A percentile compares a stretch with the other conserved stretches of the same genome.
These are phyloP conservation scores for Phytophthora pluvialis DNA, from an alignment of 352 stramenopile species.

Conservation along the genomic window DNA sequence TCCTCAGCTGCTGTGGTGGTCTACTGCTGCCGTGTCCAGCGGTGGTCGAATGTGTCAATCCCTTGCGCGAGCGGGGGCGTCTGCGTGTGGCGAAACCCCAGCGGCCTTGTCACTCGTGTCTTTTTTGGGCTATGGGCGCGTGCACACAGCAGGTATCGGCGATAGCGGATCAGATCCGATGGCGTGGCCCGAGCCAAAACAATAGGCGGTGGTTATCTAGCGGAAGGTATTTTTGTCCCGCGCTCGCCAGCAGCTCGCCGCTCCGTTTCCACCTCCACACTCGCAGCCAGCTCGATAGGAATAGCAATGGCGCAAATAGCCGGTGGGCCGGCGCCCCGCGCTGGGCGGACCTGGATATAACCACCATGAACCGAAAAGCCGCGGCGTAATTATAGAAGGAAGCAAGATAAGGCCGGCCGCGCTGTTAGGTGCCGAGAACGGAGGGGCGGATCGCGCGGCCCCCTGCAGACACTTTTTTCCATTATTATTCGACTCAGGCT, in stretches of 20 bases:
- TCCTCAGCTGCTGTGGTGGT: constrained; percentile 1
- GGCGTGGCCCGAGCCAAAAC: background rate
- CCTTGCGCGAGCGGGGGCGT: constrained; percentile 10
- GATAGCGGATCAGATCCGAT: constrained; percentile 22
- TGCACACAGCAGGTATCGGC: constrained; percentile 22
- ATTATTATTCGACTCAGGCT: constrained; percentile 14
- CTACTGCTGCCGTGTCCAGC: constrained; percentile 22
- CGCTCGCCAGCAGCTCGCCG: background rate
- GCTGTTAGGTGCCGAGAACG: constrained; percentile 10
- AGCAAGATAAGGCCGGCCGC: constrained; percentile 36
- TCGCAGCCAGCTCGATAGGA: constrained; percentile 26
- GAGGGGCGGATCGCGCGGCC: constrained; percentile 1
- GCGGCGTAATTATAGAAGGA: constrained; percentile 42
- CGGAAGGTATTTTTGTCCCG: constrained; percentile 32
- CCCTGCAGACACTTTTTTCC: constrained; percentile 6
- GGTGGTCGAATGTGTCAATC: constrained; percentile 36
- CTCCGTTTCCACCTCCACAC: constrained; percentile 36
- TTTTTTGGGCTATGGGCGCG: constrained; percentile 43
- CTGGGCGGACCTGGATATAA: constrained; percentile 29
- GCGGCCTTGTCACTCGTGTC: constrained; percentile 29
- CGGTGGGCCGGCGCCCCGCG: background rate
- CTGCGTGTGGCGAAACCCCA: constrained; percentile 32
- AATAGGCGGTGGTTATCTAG: constrained; percentile 28
- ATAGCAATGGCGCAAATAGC: constrained; percentile 37
- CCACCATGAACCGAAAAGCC: constrained; percentile 28